Base-by-base conservation (phyloP, 2,329 filamentous ascomycete genomes). In the Colletotrichum sp. region DNA sequence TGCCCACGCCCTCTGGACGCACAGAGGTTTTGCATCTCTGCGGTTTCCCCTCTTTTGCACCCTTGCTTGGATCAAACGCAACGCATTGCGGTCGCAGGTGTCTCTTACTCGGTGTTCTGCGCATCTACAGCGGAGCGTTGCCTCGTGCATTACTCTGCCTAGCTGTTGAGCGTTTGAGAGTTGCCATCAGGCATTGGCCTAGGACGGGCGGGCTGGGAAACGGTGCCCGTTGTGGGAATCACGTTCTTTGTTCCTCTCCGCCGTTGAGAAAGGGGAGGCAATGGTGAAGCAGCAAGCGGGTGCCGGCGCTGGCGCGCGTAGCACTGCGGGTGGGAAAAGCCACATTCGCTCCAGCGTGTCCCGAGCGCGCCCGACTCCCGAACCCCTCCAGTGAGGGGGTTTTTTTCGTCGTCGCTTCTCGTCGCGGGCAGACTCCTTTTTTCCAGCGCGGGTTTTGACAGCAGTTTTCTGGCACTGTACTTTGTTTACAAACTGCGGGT, bases 401-500 rank as follows among this genome's bases (percentile, higher is more conserved):
- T 31, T 69, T 59, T 70, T 38, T 54, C 59, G 8, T 29, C 16
- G 33, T 43, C 36, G 21, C 34, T 59, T 31, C 57, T 21, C n/a
- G 13, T 27, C 54, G 21, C 54, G 24, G 33, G 24, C 34, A n/a
- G 33, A 24, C 13, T 21, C 59, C 34, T 13, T 62, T 62, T 16
- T 62, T 43, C 33, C 21, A 43, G 59, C 34, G 33, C 57, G 21
- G 34, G 34, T 62, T 62, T 62, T 36, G 21, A 27, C 24, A 47
- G 34, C 54, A 9, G 29, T 67, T 29, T 47, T 68, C 15, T 61
- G 33, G 38, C 66, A 68, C 66, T 68, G 61, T 71, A 66, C 57
- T 59, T 73, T 73, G 73, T 75, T 73, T 70, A 75, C 73, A 73
- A 73, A 67, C 8, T 55, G 62, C 66, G 58, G 59, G 24, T 38